A percentile compares a stretch with the other conserved stretches of the same genome.
phyloP scores from a whole-genome alignment of 306 rosid genomes.

The Castanopsis chinensis region DNA sequence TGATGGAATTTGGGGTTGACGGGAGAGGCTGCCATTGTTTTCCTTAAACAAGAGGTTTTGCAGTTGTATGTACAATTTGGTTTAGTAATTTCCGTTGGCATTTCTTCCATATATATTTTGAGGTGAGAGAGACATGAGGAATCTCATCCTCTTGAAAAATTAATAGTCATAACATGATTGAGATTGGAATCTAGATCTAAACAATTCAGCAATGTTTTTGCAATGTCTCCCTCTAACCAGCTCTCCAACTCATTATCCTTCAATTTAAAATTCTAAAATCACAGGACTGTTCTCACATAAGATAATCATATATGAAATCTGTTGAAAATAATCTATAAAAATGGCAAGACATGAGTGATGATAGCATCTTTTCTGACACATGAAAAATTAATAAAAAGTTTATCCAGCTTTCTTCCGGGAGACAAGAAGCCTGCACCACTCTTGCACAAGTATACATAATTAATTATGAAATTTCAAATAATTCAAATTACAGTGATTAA shows the following conservation, averaged over 20 bases:
- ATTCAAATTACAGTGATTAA: too few species aligned
- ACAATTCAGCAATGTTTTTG: constrained; percentile 13
- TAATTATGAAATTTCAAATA: too few species aligned
- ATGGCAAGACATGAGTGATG: too few species aligned
- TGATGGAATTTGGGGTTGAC: constrained; percentile 11
- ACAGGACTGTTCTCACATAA: too few species aligned
- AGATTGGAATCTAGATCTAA: constrained; percentile 7
- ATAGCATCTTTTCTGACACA: too few species aligned
- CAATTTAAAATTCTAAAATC: too few species aligned
- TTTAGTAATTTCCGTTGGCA: neutral
- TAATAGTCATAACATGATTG: constrained; percentile 18
- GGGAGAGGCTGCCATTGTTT: constrained; percentile 3
- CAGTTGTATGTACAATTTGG: neutral
- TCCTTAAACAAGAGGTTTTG: neutral
- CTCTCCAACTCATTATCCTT: constrained; percentile 10
- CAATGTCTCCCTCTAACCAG: constrained; percentile 20
- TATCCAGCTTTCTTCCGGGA: too few species aligned
- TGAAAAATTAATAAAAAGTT: too few species aligned
- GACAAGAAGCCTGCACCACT: too few species aligned
- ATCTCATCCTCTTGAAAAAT: constrained; percentile 26
- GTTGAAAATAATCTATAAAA: too few species aligned
- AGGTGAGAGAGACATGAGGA: constrained; percentile 26
- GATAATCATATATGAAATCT: too few species aligned
- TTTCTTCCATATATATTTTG: constrained; percentile 18
- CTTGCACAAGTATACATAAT: too few species aligned